Percentiles rank a stretch among this genome's conserved stretches.
Evolutionary conservation across 805 yeast genomes (phyloP).

Genomic region (Grigorovia jiainica): DNA sequence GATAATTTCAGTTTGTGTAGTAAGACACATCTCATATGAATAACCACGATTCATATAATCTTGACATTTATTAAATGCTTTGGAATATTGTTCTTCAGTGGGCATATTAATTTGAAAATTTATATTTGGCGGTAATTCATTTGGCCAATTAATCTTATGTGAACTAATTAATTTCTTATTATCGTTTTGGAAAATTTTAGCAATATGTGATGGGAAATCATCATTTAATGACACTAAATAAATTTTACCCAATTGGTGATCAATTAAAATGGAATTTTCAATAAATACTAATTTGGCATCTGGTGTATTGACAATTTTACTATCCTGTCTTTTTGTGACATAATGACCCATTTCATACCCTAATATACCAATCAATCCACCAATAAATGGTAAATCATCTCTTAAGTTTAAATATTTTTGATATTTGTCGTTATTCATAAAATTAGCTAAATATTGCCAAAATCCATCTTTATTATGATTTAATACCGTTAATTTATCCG

Average conservation of each 20-base stretch:
- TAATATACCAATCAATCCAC: slow-evolving; percentile 83
- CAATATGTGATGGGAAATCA: slow-evolving; percentile 23
- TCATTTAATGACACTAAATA: slow-evolving; percentile 44
- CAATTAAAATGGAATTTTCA: slow-evolving; percentile 51
- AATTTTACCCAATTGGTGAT: slow-evolving; percentile 37
- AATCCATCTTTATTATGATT: slow-evolving; percentile 19
- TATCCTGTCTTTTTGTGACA: slow-evolving; percentile 28
- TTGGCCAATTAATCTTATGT: slow-evolving; percentile 10
- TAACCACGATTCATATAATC: slow-evolving; percentile 66
- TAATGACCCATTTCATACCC: slow-evolving; percentile 81
- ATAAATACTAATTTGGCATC: slow-evolving; percentile 69
- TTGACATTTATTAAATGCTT: slow-evolving; percentile 56
- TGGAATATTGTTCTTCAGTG: slow-evolving; percentile 40
- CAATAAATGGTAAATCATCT: slow-evolving; percentile 59
- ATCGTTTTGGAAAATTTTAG: slow-evolving; percentile 5
- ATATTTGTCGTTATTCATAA: slow-evolving; percentile 17
- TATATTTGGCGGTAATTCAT: slow-evolving; percentile 14
- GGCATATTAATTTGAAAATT: slow-evolving; percentile 38
- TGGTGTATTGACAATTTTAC: slow-evolving; percentile 39
- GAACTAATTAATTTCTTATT: background rate
- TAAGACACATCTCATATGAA: slow-evolving; percentile 87
- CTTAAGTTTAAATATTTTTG: slow-evolving; percentile 4
- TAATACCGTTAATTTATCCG: slow-evolving; percentile 7
- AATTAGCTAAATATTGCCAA: slow-evolving; percentile 21
- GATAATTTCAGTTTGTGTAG: slow-evolving; percentile 57